Evolutionary conservation across 805 yeast genomes (phyloP).

Genomic region (Pichia scutulata): DNA sequence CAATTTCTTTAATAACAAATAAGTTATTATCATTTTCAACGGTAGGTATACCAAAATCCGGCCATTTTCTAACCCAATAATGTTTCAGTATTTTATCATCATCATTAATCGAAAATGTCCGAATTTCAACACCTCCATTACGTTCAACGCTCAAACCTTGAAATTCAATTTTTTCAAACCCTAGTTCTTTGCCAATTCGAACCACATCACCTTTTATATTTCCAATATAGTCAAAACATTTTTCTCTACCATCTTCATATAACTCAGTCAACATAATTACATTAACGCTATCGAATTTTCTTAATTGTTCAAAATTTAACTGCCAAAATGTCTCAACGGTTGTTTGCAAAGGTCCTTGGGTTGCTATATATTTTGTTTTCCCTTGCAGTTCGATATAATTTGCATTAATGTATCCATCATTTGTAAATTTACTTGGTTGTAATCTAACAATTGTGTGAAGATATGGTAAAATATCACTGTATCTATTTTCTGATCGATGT

Average conservation of each 20-base stretch:
- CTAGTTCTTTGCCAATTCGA: neutral
- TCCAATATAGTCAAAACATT: slow-evolving; percentile 26
- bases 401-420: slow-evolving; percentile 36
- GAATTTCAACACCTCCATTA: slow-evolving; percentile 6
- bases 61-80: slow-evolving; percentile 12
- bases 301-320: slow-evolving; percentile 16
- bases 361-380: slow-evolving; percentile 43
- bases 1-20: neutral
- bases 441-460: slow-evolving; percentile 30
- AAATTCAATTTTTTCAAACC: neutral
- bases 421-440: slow-evolving; percentile 8
- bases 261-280: slow-evolving; percentile 73
- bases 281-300: slow-evolving; percentile 29
- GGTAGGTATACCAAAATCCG: slow-evolving; percentile 11
- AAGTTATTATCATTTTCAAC: slow-evolving; percentile 3
- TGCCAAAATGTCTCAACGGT: slow-evolving; percentile 42
- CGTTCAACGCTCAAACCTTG: neutral
- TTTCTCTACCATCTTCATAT: slow-evolving; percentile 31
- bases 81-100: slow-evolving; percentile 1
- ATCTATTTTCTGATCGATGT: slow-evolving; percentile 36
- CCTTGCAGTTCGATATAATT: slow-evolving; percentile 17
- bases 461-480: slow-evolving; percentile 59
- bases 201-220: slow-evolving; percentile 4
- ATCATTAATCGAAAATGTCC: neutral
- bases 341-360: slow-evolving; percentile 53